Conservation (phyloP, 495 filamentous ascomycete genomes). For the Rhizodiscina lignyota region DNA sequence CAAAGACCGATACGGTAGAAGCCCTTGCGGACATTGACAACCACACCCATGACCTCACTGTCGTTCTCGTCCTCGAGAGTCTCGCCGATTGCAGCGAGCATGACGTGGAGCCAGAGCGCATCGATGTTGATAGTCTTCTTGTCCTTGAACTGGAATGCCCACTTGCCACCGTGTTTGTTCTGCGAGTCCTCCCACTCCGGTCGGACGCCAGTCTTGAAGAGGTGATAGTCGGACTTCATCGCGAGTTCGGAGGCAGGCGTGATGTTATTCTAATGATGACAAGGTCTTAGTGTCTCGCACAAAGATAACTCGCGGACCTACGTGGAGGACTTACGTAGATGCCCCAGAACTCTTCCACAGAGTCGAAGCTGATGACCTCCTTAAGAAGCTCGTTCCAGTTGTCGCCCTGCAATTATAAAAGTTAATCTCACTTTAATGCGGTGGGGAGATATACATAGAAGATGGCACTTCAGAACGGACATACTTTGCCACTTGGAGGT, state of each 20-base stretch:
- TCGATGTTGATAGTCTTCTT: constrained; percentile 84
- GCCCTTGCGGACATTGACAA: constrained; percentile 95
- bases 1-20: constrained; percentile 93
- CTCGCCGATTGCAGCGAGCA: constrained; percentile 93
- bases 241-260: constrained; percentile 85
- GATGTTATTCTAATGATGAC: constrained; percentile 78
- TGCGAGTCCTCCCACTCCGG: constrained; percentile 97
- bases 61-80: constrained; percentile 84
- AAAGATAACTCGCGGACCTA: too few relatives aligned
- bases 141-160: constrained; percentile 93
- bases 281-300: too few relatives aligned
- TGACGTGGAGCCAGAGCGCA: constrained; percentile 90
- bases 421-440: neutral
- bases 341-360: constrained; percentile 99
- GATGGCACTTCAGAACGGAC: too few relatives aligned
- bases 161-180: constrained; percentile 98
- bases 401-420: constrained; percentile 47
- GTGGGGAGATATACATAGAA: neutral
- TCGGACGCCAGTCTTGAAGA: constrained; percentile 93
- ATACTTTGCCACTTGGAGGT: constrained; percentile 87
- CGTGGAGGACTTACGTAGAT: constrained; percentile 71
- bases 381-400: constrained; percentile 98
- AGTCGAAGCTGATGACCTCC: constrained; percentile 95
- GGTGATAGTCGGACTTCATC: constrained; percentile 96
- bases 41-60: constrained; percentile 96